Evolutionary conservation across 2,329 filamentous ascomycete species (phyloP).

Genomic region (Cytospora mali): DNA sequence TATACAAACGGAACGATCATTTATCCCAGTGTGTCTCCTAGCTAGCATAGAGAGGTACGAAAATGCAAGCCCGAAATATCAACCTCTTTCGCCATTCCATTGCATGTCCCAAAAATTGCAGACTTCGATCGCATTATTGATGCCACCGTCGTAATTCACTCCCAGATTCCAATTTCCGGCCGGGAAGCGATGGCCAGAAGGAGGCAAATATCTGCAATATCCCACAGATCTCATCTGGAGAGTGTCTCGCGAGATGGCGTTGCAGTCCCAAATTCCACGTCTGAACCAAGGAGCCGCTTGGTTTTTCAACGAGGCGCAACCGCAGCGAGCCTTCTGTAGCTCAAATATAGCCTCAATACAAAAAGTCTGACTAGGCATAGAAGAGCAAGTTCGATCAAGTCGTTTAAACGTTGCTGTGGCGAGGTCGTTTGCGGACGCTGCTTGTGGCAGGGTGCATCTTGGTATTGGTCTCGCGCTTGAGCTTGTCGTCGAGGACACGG

Average conservation of each 20-base stretch:
- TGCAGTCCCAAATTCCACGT: not conserved
- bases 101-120: not conserved
- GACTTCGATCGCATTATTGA: not conserved
- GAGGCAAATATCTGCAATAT: slow-evolving; percentile 10
- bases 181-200: not conserved
- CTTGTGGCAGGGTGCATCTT: slow-evolving; percentile 56
- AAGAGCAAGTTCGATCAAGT: not conserved
- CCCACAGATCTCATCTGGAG: not conserved
- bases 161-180: not conserved
- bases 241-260: not conserved
- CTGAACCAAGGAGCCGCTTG: not conserved
- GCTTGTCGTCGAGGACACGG: slow-evolving; percentile 66
- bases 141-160: not conserved
- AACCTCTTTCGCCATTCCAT: not conserved
- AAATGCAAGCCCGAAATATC: not conserved
- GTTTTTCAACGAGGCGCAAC: not conserved
- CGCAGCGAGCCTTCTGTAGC: not conserved
- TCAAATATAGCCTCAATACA: not conserved
- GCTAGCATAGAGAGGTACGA: not conserved
- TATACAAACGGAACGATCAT: not conserved
- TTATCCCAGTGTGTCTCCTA: not conserved
- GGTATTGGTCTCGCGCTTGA: slow-evolving; percentile 64
- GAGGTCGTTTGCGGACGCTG: slow-evolving; percentile 59
- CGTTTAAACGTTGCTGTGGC: slow-evolving; percentile 45
- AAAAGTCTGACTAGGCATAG: not conserved